Base-by-base conservation (phyloP, 495 filamentous ascomycete genomes). In the Penicillium lagena region DNA sequence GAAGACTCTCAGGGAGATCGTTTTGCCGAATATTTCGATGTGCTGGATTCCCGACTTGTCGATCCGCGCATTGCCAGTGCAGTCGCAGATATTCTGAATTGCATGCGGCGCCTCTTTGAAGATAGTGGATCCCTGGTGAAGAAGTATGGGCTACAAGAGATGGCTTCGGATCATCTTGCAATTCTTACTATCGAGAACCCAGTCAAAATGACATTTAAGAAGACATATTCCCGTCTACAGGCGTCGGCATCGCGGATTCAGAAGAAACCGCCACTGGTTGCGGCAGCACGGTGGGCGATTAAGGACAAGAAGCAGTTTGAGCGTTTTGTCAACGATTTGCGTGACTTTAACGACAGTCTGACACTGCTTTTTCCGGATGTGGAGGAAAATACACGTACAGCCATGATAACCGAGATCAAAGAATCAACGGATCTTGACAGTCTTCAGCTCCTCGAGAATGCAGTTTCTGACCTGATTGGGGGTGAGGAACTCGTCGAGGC, bases 311-410 rank as follows among this genome's bases (percentile, higher is more conserved):
- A 48, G 45, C 12, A 42, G 13, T 48, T 43, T 12, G 37, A 35
- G 14, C 37, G 29, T 6, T 43, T 48, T 29, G 39, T 48, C 13
- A 29, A 43, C 10, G 45, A 43, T 27, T 30, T 48, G 3, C 40
- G 39, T 17, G 30, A 30, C 39, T 48, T 48, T 31, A 48, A 48
- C 12, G 45, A 48, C 38, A 48, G 39, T 28, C 39, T 48, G 7
- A 27, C 10, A 27, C 17, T 38, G 12, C 12, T 40, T 7, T 36
- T 46, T 43, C 43, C 35, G 4, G 43, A 39, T 3, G 7, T 28
- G 9, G 43, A 46, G 13, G 29, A 12, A 14, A 17, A 17, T 17
- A 17, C 15, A 17, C 15, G 15, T 17, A 17, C 15, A 17, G 4
- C 15, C 15, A 17, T 17, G 15, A 17, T 17, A 17, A 17, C 15